Evolutionary conservation across 176 grass and related monocot genomes (phyloP).

Genomic region (Otatea glauca): DNA sequence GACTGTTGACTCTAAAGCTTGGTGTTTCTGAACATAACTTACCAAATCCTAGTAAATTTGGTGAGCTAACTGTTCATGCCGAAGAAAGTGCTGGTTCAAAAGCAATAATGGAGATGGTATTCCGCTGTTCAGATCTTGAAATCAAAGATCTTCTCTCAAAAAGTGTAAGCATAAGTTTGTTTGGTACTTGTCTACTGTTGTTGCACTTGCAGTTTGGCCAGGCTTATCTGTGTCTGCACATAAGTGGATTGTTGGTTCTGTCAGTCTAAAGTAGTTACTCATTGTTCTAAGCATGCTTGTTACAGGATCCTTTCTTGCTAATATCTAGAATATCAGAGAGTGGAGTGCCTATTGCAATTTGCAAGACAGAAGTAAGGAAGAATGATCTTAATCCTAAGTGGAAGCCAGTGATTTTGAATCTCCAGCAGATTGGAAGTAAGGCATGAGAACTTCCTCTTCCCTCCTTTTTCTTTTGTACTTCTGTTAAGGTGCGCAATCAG

Average conservation of each 20-base stretch:
- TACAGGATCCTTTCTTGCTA: slow-evolving; percentile 93
- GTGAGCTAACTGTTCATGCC: slow-evolving; percentile 72
- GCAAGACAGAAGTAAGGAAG: slow-evolving; percentile 99
- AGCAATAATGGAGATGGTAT: slow-evolving; percentile 88
- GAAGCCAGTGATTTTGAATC: slow-evolving; percentile 85
- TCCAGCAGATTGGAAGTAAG: slow-evolving; percentile 96
- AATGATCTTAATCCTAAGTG: slow-evolving; percentile 96
- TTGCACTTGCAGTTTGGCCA: slow-evolving; percentile 25
- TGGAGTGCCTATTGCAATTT: slow-evolving; percentile 86
- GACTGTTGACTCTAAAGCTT: slow-evolving; percentile 76
- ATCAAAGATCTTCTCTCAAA: slow-evolving; percentile 98
- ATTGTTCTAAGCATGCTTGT: slow-evolving; percentile 44
- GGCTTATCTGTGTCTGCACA: slow-evolving; percentile 5
- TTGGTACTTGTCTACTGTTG: slow-evolving; percentile 32
- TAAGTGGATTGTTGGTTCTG: slow-evolving; percentile 30
- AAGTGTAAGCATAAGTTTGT: slow-evolving; percentile 66
- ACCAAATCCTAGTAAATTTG: slow-evolving; percentile 66
- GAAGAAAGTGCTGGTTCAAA: slow-evolving; percentile 90
- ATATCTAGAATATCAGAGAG: slow-evolving; percentile 88
- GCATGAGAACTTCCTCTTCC: slow-evolving; percentile 60
- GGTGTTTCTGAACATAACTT: slow-evolving; percentile 57
- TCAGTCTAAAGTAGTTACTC: slow-evolving; percentile 26
- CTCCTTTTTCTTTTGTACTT: slow-evolving; percentile 37
- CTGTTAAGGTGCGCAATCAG: slow-evolving; percentile 26
- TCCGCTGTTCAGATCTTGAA: slow-evolving; percentile 83